Conservation (phyloP, 1,284 basidiomycete species). For the Ceratobasidium sp. region DNA sequence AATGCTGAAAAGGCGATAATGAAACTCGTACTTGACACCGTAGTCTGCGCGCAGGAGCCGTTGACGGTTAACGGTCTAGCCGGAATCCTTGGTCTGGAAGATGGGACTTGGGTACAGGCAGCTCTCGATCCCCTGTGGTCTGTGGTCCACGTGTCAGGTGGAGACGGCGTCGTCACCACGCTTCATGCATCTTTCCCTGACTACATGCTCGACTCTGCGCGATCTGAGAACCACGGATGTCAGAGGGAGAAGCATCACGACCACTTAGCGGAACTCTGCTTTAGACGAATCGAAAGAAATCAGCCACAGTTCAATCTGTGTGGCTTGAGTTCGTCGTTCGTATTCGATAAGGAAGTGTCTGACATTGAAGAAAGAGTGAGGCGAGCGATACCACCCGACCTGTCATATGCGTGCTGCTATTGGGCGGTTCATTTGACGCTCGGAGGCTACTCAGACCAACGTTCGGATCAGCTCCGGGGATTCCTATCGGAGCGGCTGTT, state of each 20-base stretch:
- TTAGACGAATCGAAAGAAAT: background rate
- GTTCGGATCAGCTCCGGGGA: background rate
- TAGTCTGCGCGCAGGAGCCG: slow-evolving; percentile 3
- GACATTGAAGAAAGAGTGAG: background rate
- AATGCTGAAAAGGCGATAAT: background rate
- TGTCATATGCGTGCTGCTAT: slow-evolving; percentile 12
- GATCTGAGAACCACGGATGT: background rate
- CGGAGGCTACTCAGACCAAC: background rate
- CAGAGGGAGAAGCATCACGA: background rate
- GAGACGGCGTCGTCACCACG: background rate
- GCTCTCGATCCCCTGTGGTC: background rate
- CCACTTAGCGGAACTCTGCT: background rate
- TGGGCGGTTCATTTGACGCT: slow-evolving; percentile 1
- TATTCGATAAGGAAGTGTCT: slow-evolving; percentile 1
- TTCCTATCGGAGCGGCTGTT: slow-evolving; percentile 3
- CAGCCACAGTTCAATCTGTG: slow-evolving; percentile 7
- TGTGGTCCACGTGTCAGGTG: background rate
- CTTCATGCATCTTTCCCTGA: slow-evolving; percentile 12
- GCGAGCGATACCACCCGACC: background rate
- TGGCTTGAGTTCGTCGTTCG: background rate
- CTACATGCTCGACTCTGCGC: background rate
- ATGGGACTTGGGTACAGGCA: background rate
- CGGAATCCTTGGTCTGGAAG: background rate
- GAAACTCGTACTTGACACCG: background rate
- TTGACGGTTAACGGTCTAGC: background rate